Base-by-base conservation (phyloP, 1,139 yeast species). In the Torulaspora pretoriensis region DNA sequence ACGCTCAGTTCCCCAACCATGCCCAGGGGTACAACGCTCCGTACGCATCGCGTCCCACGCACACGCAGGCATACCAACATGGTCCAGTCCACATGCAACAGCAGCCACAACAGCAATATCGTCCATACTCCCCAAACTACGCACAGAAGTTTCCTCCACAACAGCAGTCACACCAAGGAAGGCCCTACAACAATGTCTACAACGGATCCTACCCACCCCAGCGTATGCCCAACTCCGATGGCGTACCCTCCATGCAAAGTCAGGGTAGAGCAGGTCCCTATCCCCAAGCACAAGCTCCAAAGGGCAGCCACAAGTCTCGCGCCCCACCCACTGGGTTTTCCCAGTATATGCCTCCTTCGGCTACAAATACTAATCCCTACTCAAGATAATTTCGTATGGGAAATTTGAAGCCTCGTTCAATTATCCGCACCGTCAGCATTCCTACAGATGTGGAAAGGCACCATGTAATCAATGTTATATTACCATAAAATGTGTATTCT, bases 351-450 rank as follows among this genome's bases (percentile, higher is more conserved):
- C 64, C 65, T 29, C 10, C 32, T 6, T 29, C 32, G 12, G 40
- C 57, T 23, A 38, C 51, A 23, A 42, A 46, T n/a, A 51, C 44
- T 14, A 61, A 60, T 43, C 65, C 65, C 16, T 61, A 61, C 42
- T 40, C 56, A 13, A 51, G 48, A 25, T 53, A 36, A 36, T n/a
- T 13, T 31, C 9, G 13, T 3, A 8, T 9, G 12, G 22, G 8
- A 8, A 4, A 12, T 25, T 26, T 10, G 37, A 17, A 23, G 12
- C 29, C n/a, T 16, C 31, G 19, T 27, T 33, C 25, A 12, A 12
- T 16, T 6, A 16, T n/a, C 25, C 4, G 23, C 28, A 33, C 29
- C 12, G 27, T 22, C 17, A 6, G 3, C 3, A 25, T 16, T 13
- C 10, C n/a, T 8, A 13, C 28, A 4, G 24, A 10, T 30, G 27